These are phyloP conservation scores for Auriscalpium orientale DNA, from an alignment of 768 basidiomycete genomes.

Conservation along the genomic window DNA sequence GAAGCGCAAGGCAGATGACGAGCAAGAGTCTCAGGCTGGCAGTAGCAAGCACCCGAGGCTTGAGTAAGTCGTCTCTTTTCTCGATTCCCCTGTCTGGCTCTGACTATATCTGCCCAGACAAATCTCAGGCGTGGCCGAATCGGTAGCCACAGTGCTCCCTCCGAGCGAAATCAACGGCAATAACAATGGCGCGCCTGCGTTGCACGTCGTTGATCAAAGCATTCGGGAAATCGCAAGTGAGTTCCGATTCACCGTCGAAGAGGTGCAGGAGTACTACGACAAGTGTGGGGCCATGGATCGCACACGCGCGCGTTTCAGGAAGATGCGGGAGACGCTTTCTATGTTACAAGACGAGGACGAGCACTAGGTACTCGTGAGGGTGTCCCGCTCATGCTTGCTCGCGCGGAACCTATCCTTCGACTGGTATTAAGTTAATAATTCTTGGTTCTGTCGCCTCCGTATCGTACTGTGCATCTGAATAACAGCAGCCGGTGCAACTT, in stretches of 20 bases:
- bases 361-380: background rate
- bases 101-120: too few species aligned
- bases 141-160: too few species aligned
- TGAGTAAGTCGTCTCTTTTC: constrained; percentile 26
- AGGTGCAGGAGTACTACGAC: constrained; percentile 75
- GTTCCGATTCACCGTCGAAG: constrained; percentile 64
- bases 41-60: constrained; percentile 35
- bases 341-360: constrained; percentile 9
- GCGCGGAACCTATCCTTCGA: too few species aligned
- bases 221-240: constrained; percentile 62
- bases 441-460: too few species aligned
- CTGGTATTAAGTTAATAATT: too few species aligned
- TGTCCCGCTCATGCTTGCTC: too few species aligned
- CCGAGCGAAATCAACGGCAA: too few species aligned
- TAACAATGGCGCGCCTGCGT: background rate
- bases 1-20: constrained; percentile 43
- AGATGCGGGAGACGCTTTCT: constrained; percentile 45
- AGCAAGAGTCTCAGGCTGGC: constrained; percentile 22
- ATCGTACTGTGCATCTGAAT: too few species aligned
- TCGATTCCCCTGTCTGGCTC: background rate
- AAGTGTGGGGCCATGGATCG: constrained; percentile 62
- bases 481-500: too few species aligned
- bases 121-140: too few species aligned
- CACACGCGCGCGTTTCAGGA: constrained; percentile 57
- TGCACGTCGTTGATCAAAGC: constrained; percentile 62